Conservation (phyloP, 2,329 filamentous ascomycete species). For the Macroventuria anomochaeta region DNA sequence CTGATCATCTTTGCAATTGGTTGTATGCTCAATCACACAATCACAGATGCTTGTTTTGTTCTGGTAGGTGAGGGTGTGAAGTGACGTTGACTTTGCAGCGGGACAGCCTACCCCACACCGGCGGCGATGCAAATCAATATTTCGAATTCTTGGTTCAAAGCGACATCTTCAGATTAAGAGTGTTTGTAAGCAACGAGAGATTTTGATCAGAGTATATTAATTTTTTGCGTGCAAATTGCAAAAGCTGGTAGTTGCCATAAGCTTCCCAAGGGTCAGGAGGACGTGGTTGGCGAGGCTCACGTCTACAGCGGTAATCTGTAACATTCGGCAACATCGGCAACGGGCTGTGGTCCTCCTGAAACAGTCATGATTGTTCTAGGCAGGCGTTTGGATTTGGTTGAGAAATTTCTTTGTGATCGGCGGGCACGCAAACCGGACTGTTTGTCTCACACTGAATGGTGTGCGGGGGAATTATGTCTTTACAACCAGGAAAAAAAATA, state of each 20-base stretch:
- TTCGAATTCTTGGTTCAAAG: not conserved
- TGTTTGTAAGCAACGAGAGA: too few relatives aligned
- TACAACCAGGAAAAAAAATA: not conserved
- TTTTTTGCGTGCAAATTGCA: not conserved
- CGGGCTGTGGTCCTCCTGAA: slow-evolving; percentile 2
- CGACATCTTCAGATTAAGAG: too few relatives aligned
- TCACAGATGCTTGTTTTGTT: not conserved
- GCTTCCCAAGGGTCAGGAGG: not conserved
- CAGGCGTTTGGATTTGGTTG: slow-evolving; percentile 5
- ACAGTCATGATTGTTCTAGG: slow-evolving; percentile 12
- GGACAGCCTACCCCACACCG: slow-evolving; percentile 11
- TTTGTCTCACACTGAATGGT: slow-evolving; percentile 1
- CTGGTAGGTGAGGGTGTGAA: not conserved
- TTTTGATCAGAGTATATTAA: not conserved
- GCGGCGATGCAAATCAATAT: slow-evolving; percentile 3
- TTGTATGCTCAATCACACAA: too few relatives aligned
- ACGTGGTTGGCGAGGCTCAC: not conserved
- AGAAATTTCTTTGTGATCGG: slow-evolving; percentile 17
- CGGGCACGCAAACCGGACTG: not conserved
- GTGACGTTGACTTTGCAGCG: slow-evolving; percentile 7
- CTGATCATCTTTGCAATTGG: slow-evolving; percentile 49
- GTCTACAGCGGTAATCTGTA: not conserved
- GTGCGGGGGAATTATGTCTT: not conserved
- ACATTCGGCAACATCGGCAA: slow-evolving; percentile 5
- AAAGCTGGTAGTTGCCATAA: not conserved